These are phyloP conservation scores for Lizanozyma gosingica DNA, from an alignment of 1,139 yeast genomes.

Conservation along the genomic window DNA sequence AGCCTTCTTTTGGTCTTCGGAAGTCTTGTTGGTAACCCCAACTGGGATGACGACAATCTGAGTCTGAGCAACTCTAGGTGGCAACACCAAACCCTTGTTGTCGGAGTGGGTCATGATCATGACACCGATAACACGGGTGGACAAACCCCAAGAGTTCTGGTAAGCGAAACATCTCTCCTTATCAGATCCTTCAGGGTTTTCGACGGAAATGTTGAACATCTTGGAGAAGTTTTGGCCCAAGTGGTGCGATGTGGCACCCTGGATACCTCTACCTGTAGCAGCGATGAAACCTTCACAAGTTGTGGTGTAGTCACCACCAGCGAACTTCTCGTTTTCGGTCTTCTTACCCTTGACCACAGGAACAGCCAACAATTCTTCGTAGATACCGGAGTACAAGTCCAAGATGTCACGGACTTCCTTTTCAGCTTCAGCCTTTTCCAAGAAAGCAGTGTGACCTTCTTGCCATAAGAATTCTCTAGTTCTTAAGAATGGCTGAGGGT, in stretches of 20 bases:
- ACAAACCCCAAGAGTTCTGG: conserved; percentile 99
- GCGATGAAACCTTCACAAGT: conserved; percentile 97
- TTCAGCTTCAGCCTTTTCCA: conserved; percentile 71
- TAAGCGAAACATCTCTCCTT: conserved; percentile 81
- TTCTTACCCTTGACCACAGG: conserved; percentile 94
- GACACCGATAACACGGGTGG: conserved; percentile 98
- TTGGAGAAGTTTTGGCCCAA: conserved; percentile 97
- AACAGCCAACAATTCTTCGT: conserved; percentile 89
- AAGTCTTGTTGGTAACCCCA: conserved; percentile 83
- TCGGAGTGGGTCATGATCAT: conserved; percentile 99
- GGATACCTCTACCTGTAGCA: conserved; percentile 98
- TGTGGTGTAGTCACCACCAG: conserved; percentile 94
- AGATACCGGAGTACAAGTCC: conserved; percentile 76
- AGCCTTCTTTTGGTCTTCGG: conserved; percentile 62
- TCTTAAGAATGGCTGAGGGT: conserved; percentile 98
- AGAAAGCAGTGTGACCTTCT: conserved; percentile 98
- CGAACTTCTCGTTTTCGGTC: conserved; percentile 96
- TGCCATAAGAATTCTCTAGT: conserved; percentile 99
- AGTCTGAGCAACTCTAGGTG: conserved; percentile 91
- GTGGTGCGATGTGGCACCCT: conserved; percentile 98
- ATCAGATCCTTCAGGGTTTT: conserved; percentile 85
- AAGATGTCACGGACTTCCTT: conserved; percentile 81
- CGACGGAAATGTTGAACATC: conserved; percentile 94
- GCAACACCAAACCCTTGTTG: conserved; percentile 95
- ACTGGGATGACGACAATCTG: conserved; percentile 94